Conservation (phyloP, 1,284 basidiomycete species). For the Sphaerobolus stellatus region DNA sequence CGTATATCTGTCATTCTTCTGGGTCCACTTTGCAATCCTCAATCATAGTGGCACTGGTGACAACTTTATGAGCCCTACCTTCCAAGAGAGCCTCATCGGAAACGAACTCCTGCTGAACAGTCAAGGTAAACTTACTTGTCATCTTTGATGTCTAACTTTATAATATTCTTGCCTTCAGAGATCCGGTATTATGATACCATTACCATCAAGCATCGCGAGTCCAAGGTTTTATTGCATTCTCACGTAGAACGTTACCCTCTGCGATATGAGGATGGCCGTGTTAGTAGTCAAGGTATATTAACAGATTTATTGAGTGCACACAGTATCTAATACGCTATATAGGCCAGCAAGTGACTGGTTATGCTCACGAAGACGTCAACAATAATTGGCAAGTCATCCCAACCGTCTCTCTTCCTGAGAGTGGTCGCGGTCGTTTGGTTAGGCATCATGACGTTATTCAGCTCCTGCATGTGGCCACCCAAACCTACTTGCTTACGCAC, state of each 20-base stretch:
- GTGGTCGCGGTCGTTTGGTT: slow-evolving; percentile 85
- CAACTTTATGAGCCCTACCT: slow-evolving; percentile 95
- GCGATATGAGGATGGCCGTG: slow-evolving; percentile 93
- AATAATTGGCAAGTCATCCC: slow-evolving; percentile 96
- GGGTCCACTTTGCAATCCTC: slow-evolving; percentile 90
- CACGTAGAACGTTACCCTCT: slow-evolving; percentile 89
- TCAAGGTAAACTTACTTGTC: slow-evolving; percentile 58
- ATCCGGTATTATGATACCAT: slow-evolving; percentile 91
- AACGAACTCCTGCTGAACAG: slow-evolving; percentile 91
- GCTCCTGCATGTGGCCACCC: slow-evolving; percentile 84
- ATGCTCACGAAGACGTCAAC: slow-evolving; percentile 90
- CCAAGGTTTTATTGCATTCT: slow-evolving; percentile 92
- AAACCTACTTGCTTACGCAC: slow-evolving; percentile 86
- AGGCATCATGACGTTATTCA: slow-evolving; percentile 88
- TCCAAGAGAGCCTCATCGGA: slow-evolving; percentile 93
- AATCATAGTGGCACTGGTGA: slow-evolving; percentile 93
- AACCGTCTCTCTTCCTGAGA: slow-evolving; percentile 87
- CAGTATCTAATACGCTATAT: too few relatives aligned
- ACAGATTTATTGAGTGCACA: slow-evolving; percentile 11
- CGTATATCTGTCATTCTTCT: slow-evolving; percentile 96
- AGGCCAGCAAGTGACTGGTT: slow-evolving; percentile 99
- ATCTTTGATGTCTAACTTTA: slow-evolving; percentile 4
- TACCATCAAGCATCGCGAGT: slow-evolving; percentile 88
- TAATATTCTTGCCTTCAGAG: slow-evolving; percentile 50
- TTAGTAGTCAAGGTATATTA: slow-evolving; percentile 82